Evolutionary conservation across 2,329 filamentous ascomycete genomes (phyloP), one percentile per base, ranked within the genome.

Genomic region (Annulohypoxylon truncatum): DNA sequence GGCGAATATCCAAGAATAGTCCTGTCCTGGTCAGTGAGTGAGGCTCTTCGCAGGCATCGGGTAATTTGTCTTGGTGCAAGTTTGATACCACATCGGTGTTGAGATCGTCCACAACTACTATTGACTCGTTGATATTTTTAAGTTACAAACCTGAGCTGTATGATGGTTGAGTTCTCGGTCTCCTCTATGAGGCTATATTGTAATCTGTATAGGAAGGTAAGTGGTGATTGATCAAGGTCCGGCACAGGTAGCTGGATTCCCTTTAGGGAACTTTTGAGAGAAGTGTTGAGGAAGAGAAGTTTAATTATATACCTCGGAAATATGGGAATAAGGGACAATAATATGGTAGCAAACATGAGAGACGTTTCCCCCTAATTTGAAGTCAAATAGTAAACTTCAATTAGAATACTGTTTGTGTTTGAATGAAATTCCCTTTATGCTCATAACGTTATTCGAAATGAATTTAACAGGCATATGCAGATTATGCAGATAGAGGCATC

Each of bases 1-100:
- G n/a, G 10, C n/a, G 31, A 28, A 35, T 42, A 52, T 46, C 61
- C 44, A 65, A 56, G 61, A 68, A 68, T 68, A 68, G 50, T 7
- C 47, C 6, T 48, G 13, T 12, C 28, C 28, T 15, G 22, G 28
- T 48, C 31, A 22, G 18, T 6, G 9, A 10, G 47, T 38, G 29
- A 26, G 29, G 35, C 9, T 22, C 35, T 5, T 52, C 13, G 13
- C 13, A 46, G 24, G 53, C 55, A 42, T 44, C 57, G 29, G 46
- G 22, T 55, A 47, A 40, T 52, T 33, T 44, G 38, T 38, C 22
- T 47, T 24, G n/a, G 8, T 18, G 40, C 18, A 57, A 38, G 8
- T 15, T 42, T 51, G 48, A 51, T 35, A 60, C 15, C 4, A 50
- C 20, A 20, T 40, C 42, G 15, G 15, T 54, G 26, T 29, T 52